Percentiles rank a stretch among this genome's conserved stretches.
phyloP scores from a whole-genome alignment of 805 yeast genomes.

The Monosporozyma siamensis region DNA sequence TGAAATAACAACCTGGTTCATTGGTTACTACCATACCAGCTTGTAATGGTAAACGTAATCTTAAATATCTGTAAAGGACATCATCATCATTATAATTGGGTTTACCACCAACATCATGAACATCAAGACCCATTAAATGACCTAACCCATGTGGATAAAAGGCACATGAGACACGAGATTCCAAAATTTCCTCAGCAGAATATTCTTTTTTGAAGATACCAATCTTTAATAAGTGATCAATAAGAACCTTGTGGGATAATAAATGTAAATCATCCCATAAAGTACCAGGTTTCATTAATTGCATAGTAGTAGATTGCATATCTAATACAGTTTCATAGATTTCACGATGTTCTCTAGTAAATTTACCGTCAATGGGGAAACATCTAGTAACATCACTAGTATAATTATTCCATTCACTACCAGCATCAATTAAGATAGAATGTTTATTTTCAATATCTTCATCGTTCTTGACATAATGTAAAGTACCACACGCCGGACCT shows the following conservation, averaged over 20 bases:
- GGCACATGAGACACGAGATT: constrained; percentile 60
- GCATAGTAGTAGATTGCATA: constrained; percentile 73
- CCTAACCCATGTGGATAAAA: constrained; percentile 97
- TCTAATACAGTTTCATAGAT: constrained; percentile 70
- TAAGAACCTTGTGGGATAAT: constrained; percentile 67
- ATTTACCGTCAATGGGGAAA: constrained; percentile 84
- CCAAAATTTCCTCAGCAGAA: constrained; percentile 55
- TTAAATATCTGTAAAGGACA: constrained; percentile 63
- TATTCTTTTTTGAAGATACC: constrained; percentile 63
- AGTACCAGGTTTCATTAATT: constrained; percentile 69
- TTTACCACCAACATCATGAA: constrained; percentile 90
- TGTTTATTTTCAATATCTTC: constrained; percentile 47
- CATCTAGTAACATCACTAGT: constrained; percentile 92
- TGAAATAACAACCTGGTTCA: constrained; percentile 92
- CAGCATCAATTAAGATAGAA: constrained; percentile 83
- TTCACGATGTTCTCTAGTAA: constrained; percentile 79
- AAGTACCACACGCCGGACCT: constrained; percentile 83
- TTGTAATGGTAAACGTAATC: constrained; percentile 66
- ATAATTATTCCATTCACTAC: constrained; percentile 93
- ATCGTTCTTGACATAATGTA: constrained; percentile 83
- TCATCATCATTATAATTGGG: constrained; percentile 81
- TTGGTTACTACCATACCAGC: constrained; percentile 83
- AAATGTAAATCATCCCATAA: constrained; percentile 80
- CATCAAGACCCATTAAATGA: constrained; percentile 87
- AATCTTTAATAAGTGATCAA: constrained; percentile 56